Percentiles rank a stretch among this genome's conserved stretches.
Conservation (phyloP, 176 grass and related monocot genomes). For the Rhynchospora tenuis region DNA sequence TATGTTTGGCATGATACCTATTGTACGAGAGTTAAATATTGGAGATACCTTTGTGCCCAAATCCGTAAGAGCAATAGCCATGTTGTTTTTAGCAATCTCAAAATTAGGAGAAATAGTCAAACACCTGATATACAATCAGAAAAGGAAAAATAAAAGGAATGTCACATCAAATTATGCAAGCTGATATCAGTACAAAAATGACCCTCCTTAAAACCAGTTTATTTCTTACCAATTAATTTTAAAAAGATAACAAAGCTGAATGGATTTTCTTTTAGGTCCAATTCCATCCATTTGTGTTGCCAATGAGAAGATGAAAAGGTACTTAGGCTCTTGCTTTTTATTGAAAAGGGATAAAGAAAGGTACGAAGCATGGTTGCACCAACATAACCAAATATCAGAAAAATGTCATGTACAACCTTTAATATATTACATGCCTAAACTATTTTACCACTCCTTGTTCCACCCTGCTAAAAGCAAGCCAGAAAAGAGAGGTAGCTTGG, state of each 20-base stretch:
- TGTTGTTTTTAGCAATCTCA: slow-evolving; percentile 99
- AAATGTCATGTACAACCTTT: not conserved
- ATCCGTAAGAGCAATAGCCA: slow-evolving; percentile 97
- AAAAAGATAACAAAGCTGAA: too few relatives aligned
- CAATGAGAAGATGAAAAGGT: not conserved
- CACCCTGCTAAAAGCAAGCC: not conserved
- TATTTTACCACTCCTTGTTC: not conserved
- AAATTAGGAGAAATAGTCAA: slow-evolving; percentile 97
- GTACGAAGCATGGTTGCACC: not conserved
- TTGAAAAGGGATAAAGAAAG: not conserved
- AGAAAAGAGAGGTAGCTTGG: not conserved
- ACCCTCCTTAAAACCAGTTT: slow-evolving; percentile 14
- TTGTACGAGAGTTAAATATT: slow-evolving; percentile 17
- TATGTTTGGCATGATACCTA: slow-evolving; percentile 13
- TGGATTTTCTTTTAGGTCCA: too few relatives aligned
- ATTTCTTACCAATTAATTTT: not conserved
- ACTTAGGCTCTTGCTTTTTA: not conserved
- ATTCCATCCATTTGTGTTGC: not conserved
- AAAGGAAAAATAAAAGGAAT: not conserved
- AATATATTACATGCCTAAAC: not conserved
- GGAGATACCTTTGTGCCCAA: slow-evolving; percentile 85
- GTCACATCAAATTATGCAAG: slow-evolving; percentile 12
- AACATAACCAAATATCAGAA: not conserved
- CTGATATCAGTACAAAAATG: not conserved
- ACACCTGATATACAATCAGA: slow-evolving; percentile 52